Evolutionary conservation across 441 rosid species (phyloP), one percentile per base, ranked within the genome.

Genomic region (Rhodomyrtus psidioides): DNA sequence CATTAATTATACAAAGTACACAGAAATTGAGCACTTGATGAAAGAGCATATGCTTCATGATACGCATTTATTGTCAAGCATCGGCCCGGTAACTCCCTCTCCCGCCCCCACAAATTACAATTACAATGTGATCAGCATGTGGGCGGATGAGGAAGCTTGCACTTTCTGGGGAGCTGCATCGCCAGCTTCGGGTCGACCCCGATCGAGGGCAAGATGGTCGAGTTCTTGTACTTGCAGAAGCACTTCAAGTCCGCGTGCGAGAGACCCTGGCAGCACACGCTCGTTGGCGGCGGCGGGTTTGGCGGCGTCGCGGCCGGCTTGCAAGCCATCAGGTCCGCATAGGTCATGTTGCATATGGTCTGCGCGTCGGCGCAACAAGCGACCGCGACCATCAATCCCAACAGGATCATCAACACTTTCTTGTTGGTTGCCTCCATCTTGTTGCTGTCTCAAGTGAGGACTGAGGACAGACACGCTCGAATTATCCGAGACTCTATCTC

Each of bases 341-440:
- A 19, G 1, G 91, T 84, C 17, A 94, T 85, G 59, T 92, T 92
- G 89, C 95, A 94, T 16, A 94, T 83, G 58, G 75, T 88, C 83
- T 94, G 96, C 1, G 88, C 93, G 76, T 85, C 14, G 55, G 44
- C 30, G n/a, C 58, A 76, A 54, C 58, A 81, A 24, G 88, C 85
- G 15, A 84, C 51, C 34, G 65, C 86, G 17, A 83, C 86, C n/a
- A 70, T 30, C 74, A 84, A 34, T 9, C 4, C 46, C 46, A 34
- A 19, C 7, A 65, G 76, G 16, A 65, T 65, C 7, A 6, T 1
- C 49, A 9, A 46, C 46, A 0, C 76, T 26, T 65, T 65, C 46
- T 65, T 34, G 76, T 21, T 10, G 76, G 76, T 65, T 21, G 76
- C 76, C 76, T 34, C 46, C 46, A 65, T 65, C 46, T 65, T 65